Conservation (phyloP, 805 yeast genomes). For the Isabelozyma rhagii region DNA sequence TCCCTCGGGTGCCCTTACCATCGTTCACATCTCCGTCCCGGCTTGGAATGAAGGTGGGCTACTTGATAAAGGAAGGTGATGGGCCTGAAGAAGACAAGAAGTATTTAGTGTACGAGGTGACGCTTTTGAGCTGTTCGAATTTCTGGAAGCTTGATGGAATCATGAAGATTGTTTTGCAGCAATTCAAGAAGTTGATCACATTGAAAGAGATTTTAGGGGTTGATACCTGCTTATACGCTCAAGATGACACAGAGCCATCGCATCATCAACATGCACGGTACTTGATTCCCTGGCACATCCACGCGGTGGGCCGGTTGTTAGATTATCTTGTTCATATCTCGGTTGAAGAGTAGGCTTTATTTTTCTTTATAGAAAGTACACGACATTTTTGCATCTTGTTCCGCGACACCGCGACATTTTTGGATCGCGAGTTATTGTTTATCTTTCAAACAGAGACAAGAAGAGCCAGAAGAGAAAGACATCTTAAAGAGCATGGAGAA, state of each 20-base stretch:
- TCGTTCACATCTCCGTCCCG: slow-evolving; percentile 69
- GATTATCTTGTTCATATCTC: slow-evolving; percentile 56
- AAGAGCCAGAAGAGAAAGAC: background rate
- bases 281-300: slow-evolving; percentile 70
- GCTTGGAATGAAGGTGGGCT: slow-evolving; percentile 69
- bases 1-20: slow-evolving; percentile 61
- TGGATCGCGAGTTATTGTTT: no score
- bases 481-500: background rate
- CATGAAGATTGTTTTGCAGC: slow-evolving; percentile 54
- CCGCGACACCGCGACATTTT: background rate
- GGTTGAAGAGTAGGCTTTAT: slow-evolving; percentile 36
- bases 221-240: slow-evolving; percentile 2
- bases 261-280: slow-evolving; percentile 16
- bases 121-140: slow-evolving; percentile 69
- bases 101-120: slow-evolving; percentile 54
- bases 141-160: slow-evolving; percentile 55
- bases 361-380: background rate
- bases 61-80: slow-evolving; percentile 44
- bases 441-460: background rate
- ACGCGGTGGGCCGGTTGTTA: slow-evolving; percentile 62
- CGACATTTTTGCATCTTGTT: background rate
- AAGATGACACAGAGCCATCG: slow-evolving; percentile 1
- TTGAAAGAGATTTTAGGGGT: slow-evolving; percentile 39
- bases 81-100: slow-evolving; percentile 1
- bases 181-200: slow-evolving; percentile 56